Conservation (phyloP, 2,329 filamentous ascomycete species). For the Mollisia scopiformis region DNA sequence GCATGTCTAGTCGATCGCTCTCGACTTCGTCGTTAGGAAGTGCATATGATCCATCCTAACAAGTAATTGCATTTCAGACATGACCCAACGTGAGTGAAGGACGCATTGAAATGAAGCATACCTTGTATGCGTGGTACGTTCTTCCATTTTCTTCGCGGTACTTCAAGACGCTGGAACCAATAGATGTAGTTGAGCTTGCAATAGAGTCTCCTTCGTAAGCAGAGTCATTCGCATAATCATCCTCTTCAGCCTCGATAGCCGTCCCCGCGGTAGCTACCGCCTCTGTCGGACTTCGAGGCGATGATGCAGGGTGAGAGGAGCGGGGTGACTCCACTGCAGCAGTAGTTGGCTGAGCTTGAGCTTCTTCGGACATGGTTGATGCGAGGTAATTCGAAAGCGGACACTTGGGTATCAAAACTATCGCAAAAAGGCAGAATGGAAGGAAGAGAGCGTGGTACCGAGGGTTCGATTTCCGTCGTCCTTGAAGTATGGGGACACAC, state of each 20-base stretch:
- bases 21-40: slow-evolving; percentile 19
- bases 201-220: slow-evolving; percentile 2
- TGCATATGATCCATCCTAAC: slow-evolving; percentile 12
- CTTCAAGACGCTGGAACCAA: slow-evolving; percentile 31
- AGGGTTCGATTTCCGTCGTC: no score
- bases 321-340: not conserved
- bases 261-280: not conserved
- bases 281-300: not conserved
- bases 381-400: not conserved
- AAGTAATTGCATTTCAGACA: not conserved
- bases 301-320: not conserved
- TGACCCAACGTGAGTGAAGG: not conserved
- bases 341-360: not conserved
- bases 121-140: slow-evolving; percentile 36
- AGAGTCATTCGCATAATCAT: slow-evolving; percentile 8
- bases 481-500: no score
- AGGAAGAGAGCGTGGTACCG: no score
- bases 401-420: no score
- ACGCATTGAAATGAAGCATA: not conserved
- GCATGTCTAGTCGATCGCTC: slow-evolving; percentile 36
- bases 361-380: not conserved
- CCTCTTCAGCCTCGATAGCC: slow-evolving; percentile 1
- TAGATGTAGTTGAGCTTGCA: slow-evolving; percentile 11
- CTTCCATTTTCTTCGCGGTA: slow-evolving; percentile 43
- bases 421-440: no score